Conservation (phyloP, 805 yeast species). For the Saturnispora sekii region DNA sequence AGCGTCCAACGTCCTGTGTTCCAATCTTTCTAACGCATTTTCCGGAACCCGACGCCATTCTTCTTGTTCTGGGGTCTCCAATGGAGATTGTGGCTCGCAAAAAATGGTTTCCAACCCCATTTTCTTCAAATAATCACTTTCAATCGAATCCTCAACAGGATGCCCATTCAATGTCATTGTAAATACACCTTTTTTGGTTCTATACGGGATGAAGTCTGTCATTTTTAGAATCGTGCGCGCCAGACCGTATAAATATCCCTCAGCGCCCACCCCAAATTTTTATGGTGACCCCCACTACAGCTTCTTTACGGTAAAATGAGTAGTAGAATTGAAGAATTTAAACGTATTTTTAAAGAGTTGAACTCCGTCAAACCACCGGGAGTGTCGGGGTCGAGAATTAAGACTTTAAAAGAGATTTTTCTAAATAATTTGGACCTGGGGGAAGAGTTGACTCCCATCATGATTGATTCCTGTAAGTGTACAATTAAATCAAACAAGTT, state of each 20-base stretch:
- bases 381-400: slow-evolving; percentile 91
- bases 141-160: background rate
- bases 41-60: background rate
- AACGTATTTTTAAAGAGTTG: slow-evolving; percentile 38
- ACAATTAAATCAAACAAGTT: slow-evolving; percentile 76
- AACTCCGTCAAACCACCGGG: slow-evolving; percentile 72
- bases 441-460: slow-evolving; percentile 45
- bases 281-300: background rate
- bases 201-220: too few species aligned
- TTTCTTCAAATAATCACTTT: background rate
- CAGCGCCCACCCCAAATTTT: background rate
- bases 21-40: slow-evolving; percentile 13
- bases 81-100: too few species aligned
- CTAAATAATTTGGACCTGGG: slow-evolving; percentile 45
- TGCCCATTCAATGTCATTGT: background rate
- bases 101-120: background rate
- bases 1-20: slow-evolving; percentile 13
- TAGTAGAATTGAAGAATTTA: slow-evolving; percentile 29
- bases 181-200: too few species aligned
- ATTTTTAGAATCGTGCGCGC: too few species aligned
- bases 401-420: slow-evolving; percentile 72
- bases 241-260: background rate
- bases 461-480: slow-evolving; percentile 59
- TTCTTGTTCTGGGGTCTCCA: too few species aligned
- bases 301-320: background rate